Percentiles rank a stretch among this genome's conserved stretches.
These are phyloP conservation scores for Nicotiana knightiana DNA, from an alignment of 257 asterid species.

Conservation along the genomic window DNA sequence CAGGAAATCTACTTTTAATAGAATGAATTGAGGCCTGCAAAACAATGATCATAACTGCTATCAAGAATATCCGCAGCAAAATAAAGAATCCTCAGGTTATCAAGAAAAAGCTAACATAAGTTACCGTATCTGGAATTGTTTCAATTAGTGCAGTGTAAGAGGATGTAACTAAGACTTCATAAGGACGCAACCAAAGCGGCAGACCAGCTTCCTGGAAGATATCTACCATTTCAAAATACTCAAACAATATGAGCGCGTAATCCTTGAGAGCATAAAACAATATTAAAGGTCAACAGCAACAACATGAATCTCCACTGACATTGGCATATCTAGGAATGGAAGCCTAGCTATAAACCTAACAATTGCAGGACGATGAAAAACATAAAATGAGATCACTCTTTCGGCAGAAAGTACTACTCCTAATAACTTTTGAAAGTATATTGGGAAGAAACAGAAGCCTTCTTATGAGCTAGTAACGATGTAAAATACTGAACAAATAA, in stretches of 20 bases:
- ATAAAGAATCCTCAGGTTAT: not conserved
- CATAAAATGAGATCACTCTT: not conserved
- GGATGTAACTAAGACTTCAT: conserved; percentile 93
- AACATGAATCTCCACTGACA: not conserved
- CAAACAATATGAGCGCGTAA: conserved; percentile 4
- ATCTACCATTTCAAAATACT: conserved; percentile 54
- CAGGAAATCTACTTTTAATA: conserved; percentile 85
- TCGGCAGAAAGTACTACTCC: not conserved
- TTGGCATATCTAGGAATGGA: not conserved
- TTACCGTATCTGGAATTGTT: conserved; percentile 99
- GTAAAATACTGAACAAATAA: not conserved
- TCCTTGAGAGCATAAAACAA: not conserved
- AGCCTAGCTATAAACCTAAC: not conserved
- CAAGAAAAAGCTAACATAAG: not conserved
- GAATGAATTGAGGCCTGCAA: conserved; percentile 93
- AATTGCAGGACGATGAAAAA: not conserved
- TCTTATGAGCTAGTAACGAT: not conserved
- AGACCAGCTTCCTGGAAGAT: conserved; percentile 99
- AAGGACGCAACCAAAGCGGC: conserved; percentile 97
- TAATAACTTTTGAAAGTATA: not conserved
- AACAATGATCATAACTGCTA: conserved; percentile 3
- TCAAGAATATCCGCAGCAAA: not conserved
- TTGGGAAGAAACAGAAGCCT: not conserved
- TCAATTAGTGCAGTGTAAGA: conserved; percentile 97
- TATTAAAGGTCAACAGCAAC: not conserved